Evolutionary conservation across 2,329 filamentous ascomycete species (phyloP), one percentile per base, ranked within the genome.

Genomic region (Ascochyta fabae): DNA sequence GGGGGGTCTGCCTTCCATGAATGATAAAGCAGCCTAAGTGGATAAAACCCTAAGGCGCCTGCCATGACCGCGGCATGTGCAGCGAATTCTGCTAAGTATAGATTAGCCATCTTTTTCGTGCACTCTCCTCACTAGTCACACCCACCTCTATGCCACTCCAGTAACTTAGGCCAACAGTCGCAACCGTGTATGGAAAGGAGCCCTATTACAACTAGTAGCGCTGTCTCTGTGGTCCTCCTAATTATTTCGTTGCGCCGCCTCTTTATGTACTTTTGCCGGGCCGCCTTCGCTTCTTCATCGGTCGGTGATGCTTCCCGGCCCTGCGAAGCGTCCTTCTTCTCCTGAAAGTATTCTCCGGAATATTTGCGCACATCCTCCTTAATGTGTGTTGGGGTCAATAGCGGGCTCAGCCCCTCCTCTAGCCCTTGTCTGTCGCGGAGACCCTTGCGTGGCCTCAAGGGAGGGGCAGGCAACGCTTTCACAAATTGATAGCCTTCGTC

Each of bases 221-320:
- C 77, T 9, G 82, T 80, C 72, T 88, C 86, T 24, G 81, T 81
- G 10, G 78, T 71, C 65, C 86, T 77, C 34, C 88, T 94, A 44
- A 85, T 92, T 68, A 98, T 89, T 26, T 96, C 96, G 71, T 90
- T 92, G 15, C 94, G 93, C 78, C 97, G 95, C 75, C 78, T 91
- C 64, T 88, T 96, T 19, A 89, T 89, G 45, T 92, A 91, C 53
- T 89, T 91, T 62, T 81, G 91, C 53, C 88, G 72, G 24, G 72
- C 75, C 38, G 60, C 70, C 56, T 74, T 76, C 33, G 70, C 72
- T 52, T 74, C 75, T 22, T 73, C 69, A 40, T 75, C 71, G 9
- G 69, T 71, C 26, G 62, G 58, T 16, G 61, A 62, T 3, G 59
- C 36, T 12, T 58, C 64, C n/a, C 62, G 67, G 19, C 34, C 53